A percentile compares a stretch with the other conserved stretches of the same genome.
Conservation (phyloP, 805 yeast species). For the Candida rishiriensis region DNA sequence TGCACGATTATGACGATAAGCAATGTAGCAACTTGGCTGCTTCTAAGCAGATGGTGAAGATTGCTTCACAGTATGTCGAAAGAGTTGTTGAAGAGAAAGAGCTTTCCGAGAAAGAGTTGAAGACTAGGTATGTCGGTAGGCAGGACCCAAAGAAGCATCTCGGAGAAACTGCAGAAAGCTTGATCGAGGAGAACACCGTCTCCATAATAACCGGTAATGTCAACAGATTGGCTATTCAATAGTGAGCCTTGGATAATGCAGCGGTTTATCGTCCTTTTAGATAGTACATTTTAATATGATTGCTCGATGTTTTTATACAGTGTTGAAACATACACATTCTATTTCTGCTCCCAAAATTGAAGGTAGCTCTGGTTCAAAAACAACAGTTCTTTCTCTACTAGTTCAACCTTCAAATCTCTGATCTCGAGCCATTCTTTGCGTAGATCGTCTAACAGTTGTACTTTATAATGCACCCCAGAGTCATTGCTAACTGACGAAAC, state of each 20-base stretch:
- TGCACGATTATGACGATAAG: constrained; percentile 71
- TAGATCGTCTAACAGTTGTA: constrained; percentile 40
- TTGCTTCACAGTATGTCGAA: constrained; percentile 84
- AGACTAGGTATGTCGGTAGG: constrained; percentile 95
- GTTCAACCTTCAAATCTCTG: constrained; percentile 43
- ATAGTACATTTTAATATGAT: neutral
- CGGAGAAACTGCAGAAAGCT: constrained; percentile 77
- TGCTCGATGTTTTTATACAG: neutral
- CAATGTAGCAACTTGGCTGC: constrained; percentile 72
- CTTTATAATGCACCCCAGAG: constrained; percentile 36
- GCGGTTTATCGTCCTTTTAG: neutral
- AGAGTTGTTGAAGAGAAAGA: constrained; percentile 92
- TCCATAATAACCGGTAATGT: constrained; percentile 85
- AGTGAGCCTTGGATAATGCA: constrained; percentile 9
- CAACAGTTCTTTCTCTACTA: constrained; percentile 51
- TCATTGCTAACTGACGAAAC: neutral
- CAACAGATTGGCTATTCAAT: constrained; percentile 84
- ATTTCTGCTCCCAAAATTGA: constrained; percentile 56
- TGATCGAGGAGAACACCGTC: constrained; percentile 87
- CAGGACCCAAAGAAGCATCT: constrained; percentile 99
- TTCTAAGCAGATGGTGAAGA: constrained; percentile 75
- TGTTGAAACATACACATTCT: neutral
- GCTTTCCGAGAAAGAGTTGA: constrained; percentile 79
- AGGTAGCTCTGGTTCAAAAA: constrained; percentile 59
- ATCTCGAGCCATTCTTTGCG: constrained; percentile 55